Evolutionary conservation across 2,329 filamentous ascomycete genomes (phyloP).

Genomic region (Colletotrichum truncatum): DNA sequence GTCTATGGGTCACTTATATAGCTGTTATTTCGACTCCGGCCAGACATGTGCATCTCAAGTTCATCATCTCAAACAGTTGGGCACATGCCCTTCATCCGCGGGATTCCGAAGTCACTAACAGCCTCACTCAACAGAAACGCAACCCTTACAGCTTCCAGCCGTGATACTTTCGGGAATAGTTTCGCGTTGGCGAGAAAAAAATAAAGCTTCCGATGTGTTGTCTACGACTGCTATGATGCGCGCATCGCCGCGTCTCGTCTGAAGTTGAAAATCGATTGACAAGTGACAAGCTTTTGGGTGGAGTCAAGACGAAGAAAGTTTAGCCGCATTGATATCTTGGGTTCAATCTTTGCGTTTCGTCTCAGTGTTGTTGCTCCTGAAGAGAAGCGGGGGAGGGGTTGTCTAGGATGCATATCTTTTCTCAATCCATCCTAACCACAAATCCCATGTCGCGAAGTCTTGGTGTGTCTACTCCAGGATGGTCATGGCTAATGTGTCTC

Average conservation of each 20-base stretch:
- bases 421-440: too few species aligned
- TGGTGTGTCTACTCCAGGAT: too few species aligned
- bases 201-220: neutral
- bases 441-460: too few species aligned
- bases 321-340: conserved; percentile 19
- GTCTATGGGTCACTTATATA: neutral
- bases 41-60: neutral
- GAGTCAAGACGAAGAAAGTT: conserved; percentile 23
- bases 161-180: neutral
- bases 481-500: too few species aligned
- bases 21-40: neutral
- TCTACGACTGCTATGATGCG: neutral
- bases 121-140: too few species aligned
- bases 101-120: neutral
- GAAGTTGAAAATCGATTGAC: neutral
- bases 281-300: conserved; percentile 26
- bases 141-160: too few species aligned
- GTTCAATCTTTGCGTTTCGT: neutral
- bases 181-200: neutral
- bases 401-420: neutral
- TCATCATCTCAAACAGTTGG: neutral
- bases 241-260: neutral
- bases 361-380: too few species aligned
- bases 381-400: too few species aligned
- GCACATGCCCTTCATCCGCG: neutral